These are phyloP conservation scores for Conticribra guillardii DNA, from an alignment of 108 stramenopile species.

Conservation along the genomic window DNA sequence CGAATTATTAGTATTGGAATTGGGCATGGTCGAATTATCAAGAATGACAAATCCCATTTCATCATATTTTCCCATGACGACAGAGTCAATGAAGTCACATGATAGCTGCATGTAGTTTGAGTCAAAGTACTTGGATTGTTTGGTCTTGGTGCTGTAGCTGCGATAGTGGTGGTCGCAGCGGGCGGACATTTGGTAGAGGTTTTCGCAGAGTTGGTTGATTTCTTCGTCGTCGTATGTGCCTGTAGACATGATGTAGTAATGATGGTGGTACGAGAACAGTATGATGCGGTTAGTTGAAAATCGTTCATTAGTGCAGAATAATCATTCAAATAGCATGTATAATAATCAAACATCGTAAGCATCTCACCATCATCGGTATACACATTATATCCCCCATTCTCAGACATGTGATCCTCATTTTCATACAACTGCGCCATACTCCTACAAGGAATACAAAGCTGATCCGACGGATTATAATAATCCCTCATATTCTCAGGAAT, in stretches of 20 bases:
- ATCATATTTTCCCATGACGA: constrained; percentile 69
- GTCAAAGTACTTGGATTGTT: constrained; percentile 27
- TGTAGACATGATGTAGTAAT: constrained; percentile 50
- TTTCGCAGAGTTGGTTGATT: constrained; percentile 62
- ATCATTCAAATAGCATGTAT: too few species aligned
- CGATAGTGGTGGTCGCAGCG: constrained; percentile 73
- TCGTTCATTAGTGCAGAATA: too few species aligned
- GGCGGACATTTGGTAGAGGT: constrained; percentile 62
- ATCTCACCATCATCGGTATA: background rate
- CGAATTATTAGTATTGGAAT: background rate
- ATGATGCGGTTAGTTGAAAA: too few species aligned
- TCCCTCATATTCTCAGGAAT: constrained; percentile 12
- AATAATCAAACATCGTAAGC: constrained; percentile 14
- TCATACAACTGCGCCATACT: background rate
- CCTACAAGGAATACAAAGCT: background rate
- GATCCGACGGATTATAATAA: background rate
- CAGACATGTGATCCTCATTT: too few species aligned
- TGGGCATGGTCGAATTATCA: background rate
- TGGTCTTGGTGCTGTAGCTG: constrained; percentile 34
- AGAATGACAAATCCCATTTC: constrained; percentile 68
- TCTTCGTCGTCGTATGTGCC: constrained; percentile 31
- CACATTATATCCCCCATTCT: too few species aligned
- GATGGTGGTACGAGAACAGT: too few species aligned
- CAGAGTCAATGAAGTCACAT: constrained; percentile 71
- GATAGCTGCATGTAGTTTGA: constrained; percentile 46